Percentiles rank a stretch among this genome's conserved stretches.
Conservation (phyloP, 2,329 filamentous ascomycete genomes). For the Aspergillus sp. region DNA sequence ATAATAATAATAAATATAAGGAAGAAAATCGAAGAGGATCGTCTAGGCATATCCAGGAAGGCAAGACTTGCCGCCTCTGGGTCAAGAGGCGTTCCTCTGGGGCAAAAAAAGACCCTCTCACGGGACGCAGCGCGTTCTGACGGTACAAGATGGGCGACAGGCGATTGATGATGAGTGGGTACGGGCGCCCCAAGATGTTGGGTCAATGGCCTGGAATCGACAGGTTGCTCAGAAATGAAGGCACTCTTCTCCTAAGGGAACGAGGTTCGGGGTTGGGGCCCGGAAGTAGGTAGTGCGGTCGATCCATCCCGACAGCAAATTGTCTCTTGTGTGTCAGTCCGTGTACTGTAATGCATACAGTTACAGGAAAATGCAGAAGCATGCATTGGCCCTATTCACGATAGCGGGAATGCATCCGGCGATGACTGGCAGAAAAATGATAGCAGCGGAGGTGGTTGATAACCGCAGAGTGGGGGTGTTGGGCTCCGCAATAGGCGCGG, state of each 20-base stretch:
- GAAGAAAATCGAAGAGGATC: not conserved
- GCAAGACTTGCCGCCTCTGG: conserved; percentile 16
- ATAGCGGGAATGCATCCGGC: conserved; percentile 23
- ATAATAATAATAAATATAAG: not conserved
- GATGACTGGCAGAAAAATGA: conserved; percentile 27
- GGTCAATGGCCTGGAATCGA: conserved; percentile 23
- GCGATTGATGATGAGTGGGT: conserved; percentile 22
- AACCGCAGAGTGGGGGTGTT: conserved; percentile 27
- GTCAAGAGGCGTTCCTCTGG: conserved; percentile 12
- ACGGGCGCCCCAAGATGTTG: conserved; percentile 24
- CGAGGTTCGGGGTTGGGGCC: conserved; percentile 22
- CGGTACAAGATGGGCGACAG: conserved; percentile 19
- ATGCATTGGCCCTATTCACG: conserved; percentile 26
- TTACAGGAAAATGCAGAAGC: conserved; percentile 17
- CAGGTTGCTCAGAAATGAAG: conserved; percentile 18
- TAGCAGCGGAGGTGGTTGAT: conserved; percentile 22
- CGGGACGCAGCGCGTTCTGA: conserved; percentile 21
- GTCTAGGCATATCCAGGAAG: not conserved
- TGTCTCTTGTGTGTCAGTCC: conserved; percentile 11
- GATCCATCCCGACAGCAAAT: conserved; percentile 23
- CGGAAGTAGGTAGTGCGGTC: conserved; percentile 22
- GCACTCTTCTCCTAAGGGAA: conserved; percentile 6
- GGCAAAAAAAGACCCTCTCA: conserved; percentile 15
- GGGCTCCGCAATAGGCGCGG: conserved; percentile 24
- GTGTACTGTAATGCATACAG: conserved; percentile 17